Evolutionary conservation across 2,329 filamentous ascomycete genomes (phyloP), one percentile per base, ranked within the genome.

Genomic region (Diaporthe vexans): DNA sequence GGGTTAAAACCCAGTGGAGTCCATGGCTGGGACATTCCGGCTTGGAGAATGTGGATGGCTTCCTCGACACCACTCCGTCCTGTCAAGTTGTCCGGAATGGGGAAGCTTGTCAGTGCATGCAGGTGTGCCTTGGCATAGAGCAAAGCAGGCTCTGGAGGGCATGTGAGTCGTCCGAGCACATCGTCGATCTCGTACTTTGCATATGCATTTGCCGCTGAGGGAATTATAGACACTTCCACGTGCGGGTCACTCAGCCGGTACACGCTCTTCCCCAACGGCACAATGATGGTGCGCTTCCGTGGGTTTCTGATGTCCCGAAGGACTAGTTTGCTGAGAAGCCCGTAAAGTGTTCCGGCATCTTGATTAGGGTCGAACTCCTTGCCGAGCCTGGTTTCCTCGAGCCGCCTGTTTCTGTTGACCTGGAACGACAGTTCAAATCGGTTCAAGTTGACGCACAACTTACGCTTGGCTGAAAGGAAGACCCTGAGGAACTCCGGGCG

Each of bases 21-120:
- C 88, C 88, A 90, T 0, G 88, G 88, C 46, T 89, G 87, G 46
- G 86, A 88, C 1, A 81, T 80, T 0, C 86, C 89, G 0, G 89
- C 89, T 3, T 80, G 77, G 0, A 93, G 81, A 37, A 84, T 85
- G 2, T 84, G 80, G 0, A 91, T 74, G 0, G 90, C 87, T 79
- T 93, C 91, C 77, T 94, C 91, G 0, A 86, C 87, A 0, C 92
- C 92, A 0, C 90, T 93, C 0, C 86, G 84, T 0, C 85, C 82
- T 0, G 91, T 93, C 0, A 94, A 83, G 0, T 84, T 81, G 77
- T 94, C 92, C 0, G 89, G 87, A 0, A 93, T 48, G 0, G 87
- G 77, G 43, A 87, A 89, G 0, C 91, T 91, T 0, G 92, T 94
- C 6, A 86, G 81, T 0, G 91, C 92, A 78, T 94, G 92, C 0